Base-by-base conservation (phyloP, 148 eudicot species). In the Rhododendron williamsianum region DNA sequence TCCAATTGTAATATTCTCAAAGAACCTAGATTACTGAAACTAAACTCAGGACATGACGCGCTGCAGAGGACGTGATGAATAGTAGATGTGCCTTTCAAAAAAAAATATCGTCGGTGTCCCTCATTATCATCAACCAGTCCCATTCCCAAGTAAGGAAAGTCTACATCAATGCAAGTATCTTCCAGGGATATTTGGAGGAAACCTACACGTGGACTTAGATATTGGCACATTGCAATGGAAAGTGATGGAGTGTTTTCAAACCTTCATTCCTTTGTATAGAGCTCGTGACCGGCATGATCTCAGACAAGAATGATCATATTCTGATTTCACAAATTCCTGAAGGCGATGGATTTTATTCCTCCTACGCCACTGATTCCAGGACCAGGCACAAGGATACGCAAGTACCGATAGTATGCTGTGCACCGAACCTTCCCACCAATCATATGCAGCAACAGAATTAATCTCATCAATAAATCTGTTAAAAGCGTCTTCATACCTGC, bases 361-460 rank as follows among this genome's bases (percentile, higher is more conserved):
- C 83, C 98, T 92, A 38, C 98, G 94, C 98, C 98, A 95, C 86
- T 95, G 98, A 87, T 93, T 95, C 96, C 96, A 95, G 16, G 98
- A 93, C 96, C 98, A 95, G 80, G 96, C 92, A 90, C 95, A 95
- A 82, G 98, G 98, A 90, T 94, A 92, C 84, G 98, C 98, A 86
- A 95, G 90, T 90, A 95, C 88, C 3, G 93, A 81, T 63, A 95
- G 98, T 87, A 95, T 93, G 83, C 95, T 93, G 85, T 95, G 94
- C 12, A 93, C 92, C 49, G 98, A 95, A 30, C 98, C 98, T 91
- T 95, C 98, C 98, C 98, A 95, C 98, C 98, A 95, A 85, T 95
- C 93, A 92, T 91, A 95, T 81, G 98, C 94, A 85, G 98, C 98
- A 87, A 93, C 91, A 46, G 96, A 93, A 86, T 95, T 95, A 56